Percentiles rank a stretch among this genome's conserved stretches.
Conservation (phyloP, 139 green algal species). For the Chlamydomonas sp. region DNA sequence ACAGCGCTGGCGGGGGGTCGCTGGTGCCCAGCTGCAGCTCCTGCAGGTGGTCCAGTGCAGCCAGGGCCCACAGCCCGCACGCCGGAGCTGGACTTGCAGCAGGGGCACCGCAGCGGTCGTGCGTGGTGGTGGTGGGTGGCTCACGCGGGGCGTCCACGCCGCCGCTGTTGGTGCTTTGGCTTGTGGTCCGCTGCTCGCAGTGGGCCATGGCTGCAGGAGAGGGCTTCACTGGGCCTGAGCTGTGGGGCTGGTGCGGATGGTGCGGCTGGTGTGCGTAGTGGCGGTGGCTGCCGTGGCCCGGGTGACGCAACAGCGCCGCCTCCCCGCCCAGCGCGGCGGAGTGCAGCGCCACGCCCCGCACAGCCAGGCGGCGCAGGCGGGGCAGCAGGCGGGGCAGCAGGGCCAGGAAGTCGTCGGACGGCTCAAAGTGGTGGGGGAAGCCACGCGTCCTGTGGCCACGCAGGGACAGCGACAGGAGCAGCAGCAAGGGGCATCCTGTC, state of each 20-base stretch:
- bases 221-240: neutral
- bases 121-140: too few relatives aligned
- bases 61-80: neutral
- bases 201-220: too few relatives aligned
- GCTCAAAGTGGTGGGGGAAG: constrained; percentile 15
- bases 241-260: neutral
- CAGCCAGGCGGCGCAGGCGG: neutral
- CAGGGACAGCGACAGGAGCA: neutral
- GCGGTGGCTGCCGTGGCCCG: too few relatives aligned
- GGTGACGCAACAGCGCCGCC: too few relatives aligned
- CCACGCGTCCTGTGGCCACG: constrained; percentile 2
- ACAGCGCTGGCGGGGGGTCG: neutral
- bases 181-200: neutral
- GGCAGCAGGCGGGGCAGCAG: neutral
- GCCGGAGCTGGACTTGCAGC: too few relatives aligned
- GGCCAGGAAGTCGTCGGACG: neutral
- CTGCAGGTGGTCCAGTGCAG: neutral
- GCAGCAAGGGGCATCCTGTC: neutral
- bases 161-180: neutral
- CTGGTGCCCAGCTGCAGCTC: neutral
- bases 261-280: neutral
- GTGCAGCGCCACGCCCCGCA: neutral
- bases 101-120: too few relatives aligned
- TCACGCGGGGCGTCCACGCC: neutral
- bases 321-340: too few relatives aligned